Evolutionary conservation across 768 basidiomycete genomes (phyloP).

Genomic region (Russula abietina): DNA sequence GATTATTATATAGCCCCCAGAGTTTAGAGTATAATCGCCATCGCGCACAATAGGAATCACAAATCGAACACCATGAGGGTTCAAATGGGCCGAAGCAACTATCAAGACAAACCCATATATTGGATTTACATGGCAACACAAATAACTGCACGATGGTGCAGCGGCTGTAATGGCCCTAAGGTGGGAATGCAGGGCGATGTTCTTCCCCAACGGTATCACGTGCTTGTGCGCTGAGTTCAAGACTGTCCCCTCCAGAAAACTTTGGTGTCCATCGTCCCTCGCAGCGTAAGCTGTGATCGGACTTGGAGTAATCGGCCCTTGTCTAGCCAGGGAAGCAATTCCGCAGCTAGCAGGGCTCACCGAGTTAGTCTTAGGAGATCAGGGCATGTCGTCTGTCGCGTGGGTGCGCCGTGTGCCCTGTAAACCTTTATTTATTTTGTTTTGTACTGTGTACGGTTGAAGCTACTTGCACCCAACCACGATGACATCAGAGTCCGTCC

Average conservation of each 20-base stretch:
- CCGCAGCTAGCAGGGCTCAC: constrained; percentile 80
- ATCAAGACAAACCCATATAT: neutral
- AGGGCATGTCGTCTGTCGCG: constrained; percentile 83
- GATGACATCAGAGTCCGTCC: neutral
- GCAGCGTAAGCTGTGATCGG: constrained; percentile 54
- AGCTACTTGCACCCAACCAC: neutral
- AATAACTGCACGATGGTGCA: constrained; percentile 36
- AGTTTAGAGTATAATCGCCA: too few relatives aligned
- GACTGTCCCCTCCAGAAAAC: constrained; percentile 92
- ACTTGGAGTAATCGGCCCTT: constrained; percentile 81
- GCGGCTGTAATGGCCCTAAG: constrained; percentile 78
- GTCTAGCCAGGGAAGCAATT: constrained; percentile 90
- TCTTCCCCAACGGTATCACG: constrained; percentile 46
- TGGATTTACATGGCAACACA: rapidly evolving
- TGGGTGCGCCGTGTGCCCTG: constrained; percentile 63
- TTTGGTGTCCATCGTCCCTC: constrained; percentile 73
- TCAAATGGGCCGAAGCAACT: neutral
- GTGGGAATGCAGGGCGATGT: constrained; percentile 73
- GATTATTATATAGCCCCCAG: neutral
- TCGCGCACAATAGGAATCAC: too few relatives aligned
- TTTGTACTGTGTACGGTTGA: neutral
- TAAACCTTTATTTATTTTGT: constrained; percentile 65
- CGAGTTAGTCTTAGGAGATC: constrained; percentile 92
- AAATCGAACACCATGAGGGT: neutral
- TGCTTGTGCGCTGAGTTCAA: constrained; percentile 86